A percentile compares a stretch with the other conserved stretches of the same genome.
These are phyloP conservation scores for Mycena alexandri DNA, from an alignment of 768 basidiomycete species.

Conservation along the genomic window DNA sequence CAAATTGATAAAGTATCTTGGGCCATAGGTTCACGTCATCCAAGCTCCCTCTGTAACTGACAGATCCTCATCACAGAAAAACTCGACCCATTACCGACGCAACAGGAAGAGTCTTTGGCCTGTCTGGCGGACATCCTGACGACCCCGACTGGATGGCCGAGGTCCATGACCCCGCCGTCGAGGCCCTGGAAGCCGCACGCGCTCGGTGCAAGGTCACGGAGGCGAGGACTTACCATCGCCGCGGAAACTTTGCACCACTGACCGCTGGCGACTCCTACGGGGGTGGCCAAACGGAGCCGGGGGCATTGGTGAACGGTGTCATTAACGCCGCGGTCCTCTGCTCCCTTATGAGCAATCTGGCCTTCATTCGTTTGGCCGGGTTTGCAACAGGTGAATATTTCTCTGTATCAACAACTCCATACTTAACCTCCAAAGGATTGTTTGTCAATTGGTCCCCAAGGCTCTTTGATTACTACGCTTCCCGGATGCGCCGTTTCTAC, in stretches of 20 bases:
- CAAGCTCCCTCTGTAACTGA: too few relatives aligned
- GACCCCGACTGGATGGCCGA: slow-evolving; percentile 1
- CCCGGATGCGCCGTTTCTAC: too few relatives aligned
- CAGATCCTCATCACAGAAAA: background rate
- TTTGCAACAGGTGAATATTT: too few relatives aligned
- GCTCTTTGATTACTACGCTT: too few relatives aligned
- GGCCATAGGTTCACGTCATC: background rate
- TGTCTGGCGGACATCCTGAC: background rate
- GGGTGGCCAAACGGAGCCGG: slow-evolving; percentile 7
- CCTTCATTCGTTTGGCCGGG: too few relatives aligned
- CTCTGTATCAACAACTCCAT: too few relatives aligned
- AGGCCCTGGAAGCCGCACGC: slow-evolving; percentile 4
- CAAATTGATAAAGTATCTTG: background rate
- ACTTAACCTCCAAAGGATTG: too few relatives aligned
- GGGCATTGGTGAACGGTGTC: background rate
- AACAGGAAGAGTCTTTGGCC: background rate
- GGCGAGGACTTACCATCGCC: background rate
- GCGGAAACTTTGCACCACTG: background rate
- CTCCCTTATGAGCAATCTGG: too few relatives aligned
- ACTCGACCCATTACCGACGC: background rate
- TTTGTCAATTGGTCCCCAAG: too few relatives aligned
- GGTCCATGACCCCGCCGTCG: slow-evolving; percentile 5
- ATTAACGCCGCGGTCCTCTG: slow-evolving; percentile 18
- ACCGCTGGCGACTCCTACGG: too few relatives aligned
- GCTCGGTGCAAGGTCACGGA: background rate